These are phyloP conservation scores for Scopulariopsis brevicaulis DNA, from an alignment of 2,329 filamentous ascomycete species.

Conservation along the genomic window DNA sequence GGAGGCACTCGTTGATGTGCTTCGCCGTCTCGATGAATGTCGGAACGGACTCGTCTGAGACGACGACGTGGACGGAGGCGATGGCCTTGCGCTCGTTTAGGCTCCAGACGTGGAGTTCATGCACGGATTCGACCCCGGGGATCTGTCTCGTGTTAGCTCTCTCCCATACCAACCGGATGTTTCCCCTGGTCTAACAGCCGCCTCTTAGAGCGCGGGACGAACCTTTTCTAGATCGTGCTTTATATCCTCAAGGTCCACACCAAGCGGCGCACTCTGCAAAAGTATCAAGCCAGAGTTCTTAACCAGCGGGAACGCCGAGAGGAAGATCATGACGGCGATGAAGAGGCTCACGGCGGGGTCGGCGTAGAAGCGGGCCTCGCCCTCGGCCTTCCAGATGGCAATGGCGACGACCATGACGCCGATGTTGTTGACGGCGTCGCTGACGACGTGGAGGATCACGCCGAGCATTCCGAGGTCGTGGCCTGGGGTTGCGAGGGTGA, in stretches of 20 bases:
- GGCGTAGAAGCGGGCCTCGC: constrained; percentile 52
- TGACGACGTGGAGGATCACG: constrained; percentile 58
- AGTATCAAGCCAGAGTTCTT: constrained; percentile 53
- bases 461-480: constrained; percentile 61
- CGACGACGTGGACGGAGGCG: constrained; percentile 57
- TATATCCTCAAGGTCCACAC: constrained; percentile 49
- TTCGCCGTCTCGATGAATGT: constrained; percentile 50
- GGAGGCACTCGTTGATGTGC: constrained; percentile 56
- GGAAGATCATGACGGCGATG: constrained; percentile 62
- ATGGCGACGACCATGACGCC: constrained; percentile 61
- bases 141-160: constrained; percentile 31
- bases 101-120: constrained; percentile 66
- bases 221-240: constrained; percentile 59
- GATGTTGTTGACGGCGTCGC: constrained; percentile 66
- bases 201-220: neutral
- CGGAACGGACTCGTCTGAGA: constrained; percentile 42
- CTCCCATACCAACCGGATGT: neutral
- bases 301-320: constrained; percentile 51
- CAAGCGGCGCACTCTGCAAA: constrained; percentile 52
- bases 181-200: neutral
- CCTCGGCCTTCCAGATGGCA: constrained; percentile 55
- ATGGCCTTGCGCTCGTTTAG: constrained; percentile 59
- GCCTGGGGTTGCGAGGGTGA: constrained; percentile 19
- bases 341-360: constrained; percentile 59
- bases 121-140: constrained; percentile 53